Base-by-base conservation (phyloP, 2,329 filamentous ascomycete genomes). In the Phaeosphaeria sp. region DNA sequence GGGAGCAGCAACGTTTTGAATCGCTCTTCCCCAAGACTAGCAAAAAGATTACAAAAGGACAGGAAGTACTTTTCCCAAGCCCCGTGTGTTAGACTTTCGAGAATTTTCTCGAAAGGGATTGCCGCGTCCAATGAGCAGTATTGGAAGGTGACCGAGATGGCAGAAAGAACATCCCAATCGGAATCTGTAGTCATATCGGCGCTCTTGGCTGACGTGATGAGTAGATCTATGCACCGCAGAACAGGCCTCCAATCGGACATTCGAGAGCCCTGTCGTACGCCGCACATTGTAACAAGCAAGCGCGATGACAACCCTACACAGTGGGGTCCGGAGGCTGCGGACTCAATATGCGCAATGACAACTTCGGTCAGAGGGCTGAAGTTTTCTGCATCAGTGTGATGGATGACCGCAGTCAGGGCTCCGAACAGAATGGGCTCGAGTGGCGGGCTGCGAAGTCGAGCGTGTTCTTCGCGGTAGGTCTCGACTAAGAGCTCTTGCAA, bases 1-100 rank as follows among this genome's bases (percentile, higher is more conserved):
- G 87, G 89, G 7, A 93, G 82, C 30, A 96, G 84, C n/a, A 97
- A 81, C 62, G 87, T 89, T 53, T 88, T 85, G 72, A 98, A 99
- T 41, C 91, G 85, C 52, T 89, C 85, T 1, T 84, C 74, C 46
- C 93, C 89, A 36, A 96, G 81, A 53, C 92, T 85, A 0, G 91
- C 89, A 65, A 95, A 89, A 52, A 91, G 89, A 15, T 89, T 89
- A 77, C 92, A 97, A 76, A 98, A 97, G 0, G 88, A 85, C 44
- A 98, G 84, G 74, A 97, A 98, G 81, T 89, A 89, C 51, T 78
- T 78, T 69, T 89, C 86, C 68, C 93, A 84, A 0, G 84, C 83
- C 46, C 90, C 87, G 51, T 85, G 84, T 3, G 86, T 87, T 48
- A 96, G 79, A 3, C 81, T 80, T 33, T 89, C 86, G 46, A 96